Evolutionary conservation across 345 rosid species (phyloP).

Genomic region (Toxicodendron radicans): DNA sequence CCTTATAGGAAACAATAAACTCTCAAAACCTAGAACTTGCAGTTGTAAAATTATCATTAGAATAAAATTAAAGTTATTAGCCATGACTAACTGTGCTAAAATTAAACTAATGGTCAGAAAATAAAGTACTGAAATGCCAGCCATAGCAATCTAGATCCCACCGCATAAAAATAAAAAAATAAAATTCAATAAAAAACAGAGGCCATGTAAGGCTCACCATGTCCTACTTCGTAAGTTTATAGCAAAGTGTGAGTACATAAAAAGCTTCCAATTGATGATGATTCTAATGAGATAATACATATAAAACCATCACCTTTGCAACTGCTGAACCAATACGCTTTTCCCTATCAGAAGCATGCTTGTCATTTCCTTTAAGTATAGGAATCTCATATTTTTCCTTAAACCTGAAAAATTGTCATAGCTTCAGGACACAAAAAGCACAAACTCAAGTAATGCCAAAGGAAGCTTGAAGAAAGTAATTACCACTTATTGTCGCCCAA

Average conservation of each 20-base stretch:
- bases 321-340: constrained; percentile 83
- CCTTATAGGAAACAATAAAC: constrained; percentile 4
- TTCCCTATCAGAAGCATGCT: constrained; percentile 86
- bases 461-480: constrained; percentile 20
- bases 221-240: background rate
- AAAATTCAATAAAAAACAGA: background rate
- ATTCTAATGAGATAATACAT: background rate
- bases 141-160: background rate
- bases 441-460: constrained; percentile 20
- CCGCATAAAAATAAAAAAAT: background rate
- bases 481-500: constrained; percentile 87
- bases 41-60: background rate
- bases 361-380: constrained; percentile 90
- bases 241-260: too few relatives aligned
- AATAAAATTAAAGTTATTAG: too few relatives aligned
- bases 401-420: constrained; percentile 52
- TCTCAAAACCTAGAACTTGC: background rate
- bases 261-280: background rate
- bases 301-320: constrained; percentile 70
- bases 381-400: constrained; percentile 72
- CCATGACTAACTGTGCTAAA: too few relatives aligned
- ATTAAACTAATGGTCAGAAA: too few relatives aligned
- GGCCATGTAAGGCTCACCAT: background rate
- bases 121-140: too few relatives aligned
- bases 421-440: constrained; percentile 23